Evolutionary conservation across 345 rosid species (phyloP), one percentile per base, ranked within the genome.

Genomic region (Brassica rapa): DNA sequence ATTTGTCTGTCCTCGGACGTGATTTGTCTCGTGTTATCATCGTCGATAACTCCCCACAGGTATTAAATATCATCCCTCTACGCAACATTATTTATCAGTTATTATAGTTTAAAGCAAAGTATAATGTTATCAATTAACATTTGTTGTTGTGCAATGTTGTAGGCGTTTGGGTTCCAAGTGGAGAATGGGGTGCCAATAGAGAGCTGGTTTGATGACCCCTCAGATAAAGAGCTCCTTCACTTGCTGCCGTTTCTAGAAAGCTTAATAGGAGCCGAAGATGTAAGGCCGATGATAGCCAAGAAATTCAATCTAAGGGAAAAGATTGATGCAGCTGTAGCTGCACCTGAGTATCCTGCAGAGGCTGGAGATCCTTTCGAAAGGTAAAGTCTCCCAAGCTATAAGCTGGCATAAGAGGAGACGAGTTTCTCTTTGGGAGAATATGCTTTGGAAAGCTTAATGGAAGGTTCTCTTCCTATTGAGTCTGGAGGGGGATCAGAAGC

Each of bases 101-200:
- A 23, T 15, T 21, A 23, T 71, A 51, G 61, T 39, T 32, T 25
- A 25, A 25, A 25, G 29, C 29, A 25, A 25, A 25, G 29, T 25
- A 25, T 3, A 25, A 25, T 25, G 29, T 25, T 25, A 25, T 25
- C 19, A 19, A 19, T 19, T 19, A 19, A 19, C 1, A 30, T 46
- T 21, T 11, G 3, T 30, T 39, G 15, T 4, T 24, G 49, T 43
- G 57, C 6, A 39, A 76, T 76, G 60, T 35, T 33, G 11, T 77
- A 93, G 99, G 99, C 95, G 66, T 96, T 93, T 82, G 98, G 99
- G 41, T 96, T 96, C 84, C 99, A 96, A 87, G 95, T 96, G 79
- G 98, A 96, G 81, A 96, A 96, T 27, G 99, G 99, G 11, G 90
- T 96, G 61, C 97, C 99, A 10, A 96, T 96, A 35, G 96, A 91